Percentiles rank a stretch among this genome's conserved stretches.
These are phyloP conservation scores for Cladosporium sp. DNA, from an alignment of 2,329 filamentous ascomycete genomes.

Conservation along the genomic window DNA sequence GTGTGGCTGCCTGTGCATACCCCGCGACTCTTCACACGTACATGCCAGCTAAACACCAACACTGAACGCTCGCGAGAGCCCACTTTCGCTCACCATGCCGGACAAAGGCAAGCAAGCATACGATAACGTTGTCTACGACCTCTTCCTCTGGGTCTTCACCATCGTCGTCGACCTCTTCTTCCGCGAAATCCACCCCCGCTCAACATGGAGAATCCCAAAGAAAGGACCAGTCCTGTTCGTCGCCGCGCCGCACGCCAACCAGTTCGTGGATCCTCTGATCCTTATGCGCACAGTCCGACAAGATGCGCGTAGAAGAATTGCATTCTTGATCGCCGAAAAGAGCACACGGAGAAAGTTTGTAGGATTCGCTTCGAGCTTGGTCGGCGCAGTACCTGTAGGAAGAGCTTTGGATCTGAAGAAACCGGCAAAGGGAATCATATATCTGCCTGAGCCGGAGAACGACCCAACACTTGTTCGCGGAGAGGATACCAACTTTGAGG, in stretches of 20 bases:
- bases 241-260: constrained; percentile 94
- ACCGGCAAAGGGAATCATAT: constrained; percentile 75
- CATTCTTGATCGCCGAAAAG: constrained; percentile 92
- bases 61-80: constrained; percentile 9
- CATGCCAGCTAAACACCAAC: neutral
- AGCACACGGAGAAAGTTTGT: constrained; percentile 90
- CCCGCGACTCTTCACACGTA: constrained; percentile 13
- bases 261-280: constrained; percentile 95
- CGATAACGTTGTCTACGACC: constrained; percentile 60
- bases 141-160: constrained; percentile 74
- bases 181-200: constrained; percentile 91
- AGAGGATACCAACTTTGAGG: constrained; percentile 75
- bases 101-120: constrained; percentile 29
- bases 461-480: constrained; percentile 81
- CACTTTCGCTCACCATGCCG: constrained; percentile 17
- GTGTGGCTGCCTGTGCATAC: no score
- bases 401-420: constrained; percentile 88
- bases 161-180: constrained; percentile 96
- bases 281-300: constrained; percentile 86
- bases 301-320: constrained; percentile 85
- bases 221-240: constrained; percentile 91
- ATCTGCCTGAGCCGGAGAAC: constrained; percentile 82
- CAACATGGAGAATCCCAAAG: constrained; percentile 91
- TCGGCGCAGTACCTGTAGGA: constrained; percentile 90
- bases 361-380: constrained; percentile 79